These are phyloP conservation scores for Glonium stellatum DNA, from an alignment of 495 filamentous ascomycete species.

Conservation along the genomic window DNA sequence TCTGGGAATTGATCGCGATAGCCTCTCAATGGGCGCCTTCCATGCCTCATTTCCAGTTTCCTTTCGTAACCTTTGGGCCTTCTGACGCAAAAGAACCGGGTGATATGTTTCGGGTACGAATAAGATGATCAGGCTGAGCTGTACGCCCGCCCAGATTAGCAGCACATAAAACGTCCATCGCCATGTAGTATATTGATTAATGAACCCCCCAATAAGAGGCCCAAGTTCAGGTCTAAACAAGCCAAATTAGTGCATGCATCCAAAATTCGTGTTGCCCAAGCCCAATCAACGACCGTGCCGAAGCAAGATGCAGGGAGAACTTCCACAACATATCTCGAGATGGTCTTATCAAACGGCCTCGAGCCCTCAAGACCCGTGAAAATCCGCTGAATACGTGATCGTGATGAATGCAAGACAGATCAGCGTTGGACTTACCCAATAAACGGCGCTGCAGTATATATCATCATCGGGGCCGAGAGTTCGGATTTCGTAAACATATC, in stretches of 20 bases:
- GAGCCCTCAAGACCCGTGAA: background rate
- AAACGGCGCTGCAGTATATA: conserved; percentile 77
- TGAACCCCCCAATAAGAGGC: conserved; percentile 60
- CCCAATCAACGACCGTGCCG: background rate
- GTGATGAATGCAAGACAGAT: background rate
- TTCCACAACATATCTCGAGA: too few relatives aligned
- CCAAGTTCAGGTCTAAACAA: conserved; percentile 49
- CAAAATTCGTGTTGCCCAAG: conserved; percentile 39
- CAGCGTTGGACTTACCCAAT: conserved; percentile 42
- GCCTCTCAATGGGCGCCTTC: conserved; percentile 74
- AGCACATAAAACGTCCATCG: conserved; percentile 88
- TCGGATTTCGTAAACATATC: conserved; percentile 75
- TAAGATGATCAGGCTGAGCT: conserved; percentile 56
- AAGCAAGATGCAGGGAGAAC: conserved; percentile 1
- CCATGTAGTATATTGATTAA: conserved; percentile 73
- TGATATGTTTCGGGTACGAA: conserved; percentile 92
- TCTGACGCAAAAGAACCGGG: conserved; percentile 64
- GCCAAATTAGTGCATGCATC: conserved; percentile 8
- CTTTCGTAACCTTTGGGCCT: conserved; percentile 63
- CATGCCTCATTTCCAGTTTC: conserved; percentile 71
- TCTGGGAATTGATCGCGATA: conserved; percentile 58
- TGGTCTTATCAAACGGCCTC: background rate
- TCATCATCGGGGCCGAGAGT: conserved; percentile 69
- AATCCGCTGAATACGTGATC: background rate
- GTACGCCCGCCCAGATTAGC: conserved; percentile 67